Base-by-base conservation (phyloP, 2,329 filamentous ascomycete species). In the Hymenoscyphus scutula region DNA sequence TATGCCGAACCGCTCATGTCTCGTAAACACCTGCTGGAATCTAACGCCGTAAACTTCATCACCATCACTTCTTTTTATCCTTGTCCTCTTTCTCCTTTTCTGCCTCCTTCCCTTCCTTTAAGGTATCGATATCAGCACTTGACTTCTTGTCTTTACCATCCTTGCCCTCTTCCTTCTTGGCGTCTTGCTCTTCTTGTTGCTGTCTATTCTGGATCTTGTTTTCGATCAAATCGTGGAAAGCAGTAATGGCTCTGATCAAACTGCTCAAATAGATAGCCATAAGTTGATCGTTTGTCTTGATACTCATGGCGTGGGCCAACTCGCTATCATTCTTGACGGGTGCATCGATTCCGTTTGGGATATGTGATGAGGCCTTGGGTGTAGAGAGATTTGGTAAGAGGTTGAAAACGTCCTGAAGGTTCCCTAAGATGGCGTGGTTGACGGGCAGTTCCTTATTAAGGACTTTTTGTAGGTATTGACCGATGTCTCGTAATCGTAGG, bases 171-270 rank as follows among this genome's bases (percentile, higher is more conserved):
- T 86, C 86, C 64, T 87, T 91, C 80, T 91, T 91, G 54, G 82
- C 84, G 71, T 98, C 94, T 79, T 94, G 94, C 74, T 99, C 95
- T 74, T 98, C 95, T 74, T 96, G 90, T 76, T 96, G 91, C 79
- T 98, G 93, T 76, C 94, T 86, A 80, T 99, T 99, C 81, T 98
- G 94, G 70, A 98, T 97, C 85, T 99, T 99, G 82, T 99, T 99
- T 82, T 99, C 95, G 69, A 99, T 99, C 70, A 99, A 80, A 76
- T 99, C 95, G 77, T 99, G 95, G 88, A 98, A 99, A 7, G 95
- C 95, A 13, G 95, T 98, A 74, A 99, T 99, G 62, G 95, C 95
- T 65, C 95, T 86, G 78, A 99, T 98, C 81, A 98, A 81, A 80
- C 91, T 96, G 79, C 91, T 96, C 60, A 99, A 83, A 78, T 99